Evolutionary conservation across 1,284 basidiomycete genomes (phyloP).

Genomic region (Ustilago nuda): DNA sequence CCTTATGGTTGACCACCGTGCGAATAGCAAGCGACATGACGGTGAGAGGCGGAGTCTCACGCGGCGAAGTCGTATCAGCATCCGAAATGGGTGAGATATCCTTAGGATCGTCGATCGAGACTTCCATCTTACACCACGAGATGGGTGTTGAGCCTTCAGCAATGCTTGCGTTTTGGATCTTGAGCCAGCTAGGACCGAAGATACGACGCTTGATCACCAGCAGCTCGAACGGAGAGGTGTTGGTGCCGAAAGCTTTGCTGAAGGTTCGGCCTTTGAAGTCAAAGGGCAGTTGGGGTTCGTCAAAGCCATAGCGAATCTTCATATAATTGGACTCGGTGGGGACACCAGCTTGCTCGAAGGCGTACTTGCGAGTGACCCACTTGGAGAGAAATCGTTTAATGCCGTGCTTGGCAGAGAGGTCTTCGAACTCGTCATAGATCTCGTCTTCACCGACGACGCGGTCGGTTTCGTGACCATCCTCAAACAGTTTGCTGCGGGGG

Average conservation of each 20-base stretch:
- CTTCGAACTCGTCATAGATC: slow-evolving; percentile 86
- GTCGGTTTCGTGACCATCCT: slow-evolving; percentile 79
- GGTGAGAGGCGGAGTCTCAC: slow-evolving; percentile 87
- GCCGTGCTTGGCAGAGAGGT: slow-evolving; percentile 78
- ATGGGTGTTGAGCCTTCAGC: slow-evolving; percentile 51
- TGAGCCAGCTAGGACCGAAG: slow-evolving; percentile 98
- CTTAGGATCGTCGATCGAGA: slow-evolving; percentile 85
- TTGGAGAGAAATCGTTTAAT: slow-evolving; percentile 78
- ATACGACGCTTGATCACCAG: slow-evolving; percentile 96
- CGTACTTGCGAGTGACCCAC: slow-evolving; percentile 90
- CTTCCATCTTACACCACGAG: slow-evolving; percentile 79
- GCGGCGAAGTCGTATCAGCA: slow-evolving; percentile 78
- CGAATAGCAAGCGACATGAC: slow-evolving; percentile 88
- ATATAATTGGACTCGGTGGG: slow-evolving; percentile 88
- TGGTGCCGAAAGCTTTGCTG: slow-evolving; percentile 89
- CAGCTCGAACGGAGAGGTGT: slow-evolving; percentile 90
- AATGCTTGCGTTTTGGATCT: slow-evolving; percentile 82
- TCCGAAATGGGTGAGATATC: slow-evolving; percentile 86
- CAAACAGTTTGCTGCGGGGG: slow-evolving; percentile 72
- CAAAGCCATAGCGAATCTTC: slow-evolving; percentile 74
- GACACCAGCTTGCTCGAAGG: slow-evolving; percentile 87
- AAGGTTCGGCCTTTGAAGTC: slow-evolving; percentile 85
- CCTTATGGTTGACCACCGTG: slow-evolving; percentile 93
- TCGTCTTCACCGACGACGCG: slow-evolving; percentile 72
- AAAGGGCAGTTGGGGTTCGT: slow-evolving; percentile 72